These are phyloP conservation scores for Uronychia setigera DNA, from an alignment of 73 alveolate genomes.

Conservation along the genomic window DNA sequence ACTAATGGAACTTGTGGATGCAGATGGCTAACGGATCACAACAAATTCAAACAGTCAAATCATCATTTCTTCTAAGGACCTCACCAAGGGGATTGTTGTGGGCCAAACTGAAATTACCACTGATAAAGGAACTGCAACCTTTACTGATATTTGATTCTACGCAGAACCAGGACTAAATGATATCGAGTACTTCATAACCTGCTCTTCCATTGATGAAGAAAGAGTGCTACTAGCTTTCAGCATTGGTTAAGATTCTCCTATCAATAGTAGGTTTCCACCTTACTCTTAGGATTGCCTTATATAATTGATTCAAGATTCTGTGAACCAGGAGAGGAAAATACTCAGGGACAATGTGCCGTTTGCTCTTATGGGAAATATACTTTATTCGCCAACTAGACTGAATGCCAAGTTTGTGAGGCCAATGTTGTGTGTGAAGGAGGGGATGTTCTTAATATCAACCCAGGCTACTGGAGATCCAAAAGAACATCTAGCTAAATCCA, in stretches of 20 bases:
- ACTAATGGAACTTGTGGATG: not conserved
- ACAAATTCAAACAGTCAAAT: not conserved
- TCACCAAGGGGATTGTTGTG: not conserved
- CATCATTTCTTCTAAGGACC: not conserved
- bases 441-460: constrained; percentile 15
- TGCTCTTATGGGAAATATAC: constrained; percentile 40
- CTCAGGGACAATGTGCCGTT: constrained; percentile 5
- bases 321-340: not conserved
- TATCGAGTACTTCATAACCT: not conserved
- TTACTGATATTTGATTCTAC: constrained; percentile 11
- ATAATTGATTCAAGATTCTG: not conserved
- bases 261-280: not conserved
- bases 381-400: not conserved
- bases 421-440: constrained; percentile 62
- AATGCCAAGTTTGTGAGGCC: constrained; percentile 44
- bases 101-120: constrained; percentile 28
- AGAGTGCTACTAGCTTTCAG: constrained; percentile 4
- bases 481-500: constrained; percentile 17
- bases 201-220: constrained; percentile 1
- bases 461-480: constrained; percentile 56
- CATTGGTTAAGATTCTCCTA: too few species aligned
- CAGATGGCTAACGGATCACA: not conserved
- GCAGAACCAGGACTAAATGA: constrained; percentile 5
- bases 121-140: constrained; percentile 14
- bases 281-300: not conserved